These are phyloP conservation scores for Cryptosporidium baileyi DNA, from an alignment of 169 alveolate genomes.

Conservation along the genomic window DNA sequence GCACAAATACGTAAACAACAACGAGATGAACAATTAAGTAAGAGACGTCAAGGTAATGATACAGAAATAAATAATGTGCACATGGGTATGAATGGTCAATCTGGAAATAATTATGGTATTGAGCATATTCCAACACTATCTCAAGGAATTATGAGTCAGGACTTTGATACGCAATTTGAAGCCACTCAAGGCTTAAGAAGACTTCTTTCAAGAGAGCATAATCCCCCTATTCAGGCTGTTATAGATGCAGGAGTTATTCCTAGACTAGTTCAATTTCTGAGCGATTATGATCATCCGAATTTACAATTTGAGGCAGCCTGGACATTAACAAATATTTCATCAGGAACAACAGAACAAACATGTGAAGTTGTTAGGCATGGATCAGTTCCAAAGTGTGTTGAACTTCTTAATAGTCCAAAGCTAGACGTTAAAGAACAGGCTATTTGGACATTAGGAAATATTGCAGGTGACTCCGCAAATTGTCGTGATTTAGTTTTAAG, in stretches of 20 bases:
- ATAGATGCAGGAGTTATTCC: constrained; percentile 96
- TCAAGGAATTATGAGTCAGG: constrained; percentile 80
- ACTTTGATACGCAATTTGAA: constrained; percentile 80
- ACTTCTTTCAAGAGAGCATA: constrained; percentile 88
- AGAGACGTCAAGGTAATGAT: constrained; percentile 80
- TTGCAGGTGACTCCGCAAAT: constrained; percentile 96
- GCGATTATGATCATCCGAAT: constrained; percentile 87
- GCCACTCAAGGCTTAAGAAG: constrained; percentile 90
- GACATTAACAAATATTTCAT: constrained; percentile 95
- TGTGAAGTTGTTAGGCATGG: constrained; percentile 72
- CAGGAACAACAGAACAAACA: constrained; percentile 95
- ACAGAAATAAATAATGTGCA: constrained; percentile 68
- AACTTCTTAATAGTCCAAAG: constrained; percentile 86
- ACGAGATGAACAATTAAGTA: constrained; percentile 85
- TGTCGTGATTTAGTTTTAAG: constrained; percentile 89
- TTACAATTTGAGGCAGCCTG: constrained; percentile 97
- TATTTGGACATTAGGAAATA: constrained; percentile 97
- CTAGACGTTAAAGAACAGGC: constrained; percentile 96
- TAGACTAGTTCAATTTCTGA: constrained; percentile 86
- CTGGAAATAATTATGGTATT: constrained; percentile 73
- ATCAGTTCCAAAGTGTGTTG: constrained; percentile 85
- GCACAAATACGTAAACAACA: constrained; percentile 89
- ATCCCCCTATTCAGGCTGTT: constrained; percentile 93
- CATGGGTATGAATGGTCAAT: constrained; percentile 38
- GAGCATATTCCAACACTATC: constrained; percentile 75